Percentiles rank a stretch among this genome's conserved stretches.
phyloP scores from a whole-genome alignment of 805 yeast species.

The Yamadazyma laniorum region DNA sequence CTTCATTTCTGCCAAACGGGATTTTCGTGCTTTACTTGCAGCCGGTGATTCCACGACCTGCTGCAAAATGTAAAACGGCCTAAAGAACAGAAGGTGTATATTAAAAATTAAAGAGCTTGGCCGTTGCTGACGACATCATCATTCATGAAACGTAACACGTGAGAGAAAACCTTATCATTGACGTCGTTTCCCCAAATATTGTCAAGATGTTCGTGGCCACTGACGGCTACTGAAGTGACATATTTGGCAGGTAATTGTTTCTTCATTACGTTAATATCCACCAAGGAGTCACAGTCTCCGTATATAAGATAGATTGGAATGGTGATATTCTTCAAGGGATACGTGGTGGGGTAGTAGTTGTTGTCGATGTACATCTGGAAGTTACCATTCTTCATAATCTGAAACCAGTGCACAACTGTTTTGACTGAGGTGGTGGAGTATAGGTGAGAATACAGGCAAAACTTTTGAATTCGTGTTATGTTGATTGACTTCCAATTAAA shows the following conservation, averaged over 20 bases:
- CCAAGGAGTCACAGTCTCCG: constrained; percentile 78
- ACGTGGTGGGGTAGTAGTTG: constrained; percentile 31
- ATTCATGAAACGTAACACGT: constrained; percentile 23
- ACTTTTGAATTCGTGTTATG: constrained; percentile 70
- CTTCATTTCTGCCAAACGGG: too few relatives aligned
- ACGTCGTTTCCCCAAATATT: constrained; percentile 83
- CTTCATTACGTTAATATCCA: constrained; percentile 78
- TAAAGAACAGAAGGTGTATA: too few relatives aligned
- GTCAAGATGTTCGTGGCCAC: constrained; percentile 84
- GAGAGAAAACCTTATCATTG: constrained; percentile 29
- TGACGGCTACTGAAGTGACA: constrained; percentile 56
- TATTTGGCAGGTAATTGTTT: constrained; percentile 57
- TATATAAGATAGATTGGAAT: constrained; percentile 77
- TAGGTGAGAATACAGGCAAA: constrained; percentile 78
- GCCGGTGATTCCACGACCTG: constrained; percentile 1
- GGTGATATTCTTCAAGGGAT: constrained; percentile 37
- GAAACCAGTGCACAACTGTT: constrained; percentile 95
- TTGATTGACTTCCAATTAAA: constrained; percentile 80
- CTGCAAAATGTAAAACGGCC: neutral
- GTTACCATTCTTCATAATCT: constrained; percentile 69
- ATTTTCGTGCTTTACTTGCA: neutral
- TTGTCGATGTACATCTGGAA: constrained; percentile 89
- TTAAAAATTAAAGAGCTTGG: too few relatives aligned
- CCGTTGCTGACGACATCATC: constrained; percentile 4
- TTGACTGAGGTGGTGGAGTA: constrained; percentile 92